phyloP scores from a whole-genome alignment of 805 yeast species.

The Dipodascus geniculatus region DNA sequence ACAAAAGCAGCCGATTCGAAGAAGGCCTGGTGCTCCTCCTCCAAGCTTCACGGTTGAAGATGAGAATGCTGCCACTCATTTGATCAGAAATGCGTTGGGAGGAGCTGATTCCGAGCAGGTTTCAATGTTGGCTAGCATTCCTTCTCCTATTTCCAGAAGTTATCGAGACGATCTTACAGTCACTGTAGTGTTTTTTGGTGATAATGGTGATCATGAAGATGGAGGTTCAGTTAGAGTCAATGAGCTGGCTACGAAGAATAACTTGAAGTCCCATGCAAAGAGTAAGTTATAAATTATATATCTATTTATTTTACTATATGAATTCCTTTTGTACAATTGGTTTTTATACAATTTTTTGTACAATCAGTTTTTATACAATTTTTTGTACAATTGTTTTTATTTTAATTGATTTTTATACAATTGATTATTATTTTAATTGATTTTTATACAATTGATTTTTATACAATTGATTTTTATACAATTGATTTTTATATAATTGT shows the following conservation, averaged over 20 bases:
- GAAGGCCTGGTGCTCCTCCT: slow-evolving; percentile 15
- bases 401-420: too few relatives aligned
- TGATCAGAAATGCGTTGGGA: slow-evolving; percentile 88
- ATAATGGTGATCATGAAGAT: slow-evolving; percentile 13
- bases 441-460: too few relatives aligned
- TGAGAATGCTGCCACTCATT: slow-evolving; percentile 81
- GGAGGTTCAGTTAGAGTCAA: slow-evolving; percentile 22
- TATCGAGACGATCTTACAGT: slow-evolving; percentile 95
- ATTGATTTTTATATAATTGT: too few relatives aligned
- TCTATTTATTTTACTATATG: background rate
- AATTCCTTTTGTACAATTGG: background rate
- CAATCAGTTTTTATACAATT: too few relatives aligned
- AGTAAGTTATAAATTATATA: slow-evolving; percentile 11
- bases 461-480: too few relatives aligned
- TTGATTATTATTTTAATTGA: too few relatives aligned
- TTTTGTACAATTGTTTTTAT: too few relatives aligned
- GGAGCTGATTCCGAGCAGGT: slow-evolving; percentile 81
- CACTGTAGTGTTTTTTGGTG: slow-evolving; percentile 86
- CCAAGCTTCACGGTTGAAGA: slow-evolving; percentile 44
- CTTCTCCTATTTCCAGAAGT: slow-evolving; percentile 80
- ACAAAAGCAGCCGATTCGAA: slow-evolving; percentile 63
- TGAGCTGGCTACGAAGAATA: slow-evolving; percentile 18
- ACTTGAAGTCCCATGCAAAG: slow-evolving; percentile 4
- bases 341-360: too few relatives aligned
- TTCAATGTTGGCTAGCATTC: slow-evolving; percentile 78